These are phyloP conservation scores for Sphagnum contortum DNA, from an alignment of 225 moss, liverwort and hornwort genomes.

Conservation along the genomic window DNA sequence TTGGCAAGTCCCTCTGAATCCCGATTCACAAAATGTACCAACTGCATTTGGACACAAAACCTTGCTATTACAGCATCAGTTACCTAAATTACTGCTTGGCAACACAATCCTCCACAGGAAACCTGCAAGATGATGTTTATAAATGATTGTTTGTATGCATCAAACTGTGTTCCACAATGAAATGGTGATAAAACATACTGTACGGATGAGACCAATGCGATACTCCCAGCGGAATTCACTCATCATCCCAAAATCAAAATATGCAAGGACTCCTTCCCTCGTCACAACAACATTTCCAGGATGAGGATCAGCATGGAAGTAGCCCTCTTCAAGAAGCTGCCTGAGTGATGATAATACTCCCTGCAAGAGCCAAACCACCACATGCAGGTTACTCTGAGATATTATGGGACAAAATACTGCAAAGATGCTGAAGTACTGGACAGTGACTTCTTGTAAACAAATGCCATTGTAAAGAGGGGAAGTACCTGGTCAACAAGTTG, in stretches of 20 bases:
- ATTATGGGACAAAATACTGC: too few species aligned
- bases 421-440: too few species aligned
- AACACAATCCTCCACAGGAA: too few species aligned
- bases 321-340: conserved; percentile 84
- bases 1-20: conserved; percentile 74
- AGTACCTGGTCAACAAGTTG: conserved; percentile 66
- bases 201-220: conserved; percentile 76
- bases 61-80: too few species aligned
- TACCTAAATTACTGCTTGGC: too few species aligned
- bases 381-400: too few species aligned
- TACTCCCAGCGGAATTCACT: conserved; percentile 77
- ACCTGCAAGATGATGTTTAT: too few species aligned
- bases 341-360: conserved; percentile 66
- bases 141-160: too few species aligned
- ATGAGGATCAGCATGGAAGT: conserved; percentile 95
- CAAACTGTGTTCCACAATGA: too few species aligned
- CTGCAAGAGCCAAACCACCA: background rate
- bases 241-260: conserved; percentile 97
- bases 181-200: conserved; percentile 25
- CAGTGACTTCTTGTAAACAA: too few species aligned
- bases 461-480: too few species aligned
- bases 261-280: conserved; percentile 71
- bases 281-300: conserved; percentile 85
- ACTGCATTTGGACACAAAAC: conserved; percentile 19
- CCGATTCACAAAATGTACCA: conserved; percentile 90